Conservation (phyloP, 2,329 filamentous ascomycete genomes). For the Graphiopsis chlorocephala region DNA sequence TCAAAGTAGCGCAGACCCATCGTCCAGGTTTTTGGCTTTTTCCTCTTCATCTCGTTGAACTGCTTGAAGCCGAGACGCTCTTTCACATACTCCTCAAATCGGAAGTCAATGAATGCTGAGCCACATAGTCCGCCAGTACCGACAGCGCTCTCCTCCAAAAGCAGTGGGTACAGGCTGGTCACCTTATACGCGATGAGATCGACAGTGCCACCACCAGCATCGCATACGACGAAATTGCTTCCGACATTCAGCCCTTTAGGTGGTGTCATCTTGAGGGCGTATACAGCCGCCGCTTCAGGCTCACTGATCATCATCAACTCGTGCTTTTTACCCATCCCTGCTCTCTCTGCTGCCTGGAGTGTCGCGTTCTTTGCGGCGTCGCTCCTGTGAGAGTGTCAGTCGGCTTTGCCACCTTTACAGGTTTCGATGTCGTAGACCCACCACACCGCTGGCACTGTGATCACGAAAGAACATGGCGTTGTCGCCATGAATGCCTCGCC, state of each 20-base stretch:
- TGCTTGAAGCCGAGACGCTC: constrained; percentile 60
- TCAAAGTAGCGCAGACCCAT: constrained; percentile 74
- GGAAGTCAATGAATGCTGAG: constrained; percentile 75
- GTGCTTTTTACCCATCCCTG: constrained; percentile 69
- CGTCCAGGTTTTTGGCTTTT: constrained; percentile 75
- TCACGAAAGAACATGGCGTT: constrained; percentile 54
- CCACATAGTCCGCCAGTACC: constrained; percentile 76
- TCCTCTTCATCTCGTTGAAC: constrained; percentile 73
- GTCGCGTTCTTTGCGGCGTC: constrained; percentile 84
- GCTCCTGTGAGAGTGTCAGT: constrained; percentile 28
- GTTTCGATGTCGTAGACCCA: constrained; percentile 33
- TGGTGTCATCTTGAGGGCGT: constrained; percentile 75
- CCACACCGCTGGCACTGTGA: constrained; percentile 83
- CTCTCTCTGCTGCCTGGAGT: constrained; percentile 70
- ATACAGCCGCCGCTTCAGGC: constrained; percentile 76
- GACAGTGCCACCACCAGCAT: constrained; percentile 59
- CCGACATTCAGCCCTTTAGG: constrained; percentile 70
- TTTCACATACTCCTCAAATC: constrained; percentile 75
- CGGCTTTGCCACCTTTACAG: too few relatives aligned
- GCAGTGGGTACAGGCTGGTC: constrained; percentile 66
- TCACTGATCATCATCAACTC: constrained; percentile 78
- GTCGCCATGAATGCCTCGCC: constrained; percentile 78
- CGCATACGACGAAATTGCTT: constrained; percentile 58
- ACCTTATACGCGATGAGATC: constrained; percentile 83
- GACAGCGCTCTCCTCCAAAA: constrained; percentile 74